Conservation (phyloP, 1,284 basidiomycete genomes). For the Ceratobasidium sp. region DNA sequence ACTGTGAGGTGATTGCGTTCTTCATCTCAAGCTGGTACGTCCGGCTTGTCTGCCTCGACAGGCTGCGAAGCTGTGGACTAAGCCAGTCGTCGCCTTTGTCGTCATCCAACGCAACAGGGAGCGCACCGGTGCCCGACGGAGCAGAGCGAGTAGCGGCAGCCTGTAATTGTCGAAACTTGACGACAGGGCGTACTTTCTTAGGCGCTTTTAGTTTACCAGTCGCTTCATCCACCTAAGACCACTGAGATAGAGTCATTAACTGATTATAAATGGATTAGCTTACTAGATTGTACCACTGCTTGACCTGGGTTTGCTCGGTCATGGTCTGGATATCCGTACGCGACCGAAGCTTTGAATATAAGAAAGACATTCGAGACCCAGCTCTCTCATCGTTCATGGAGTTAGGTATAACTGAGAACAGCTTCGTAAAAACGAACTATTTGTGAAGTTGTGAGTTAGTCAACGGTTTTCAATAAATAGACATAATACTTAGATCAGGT, state of each 20-base stretch:
- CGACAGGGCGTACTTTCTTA: not conserved
- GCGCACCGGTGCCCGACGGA: too few species aligned
- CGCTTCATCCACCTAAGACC: not conserved
- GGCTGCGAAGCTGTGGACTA: not conserved
- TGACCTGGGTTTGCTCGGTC: constrained; percentile 9
- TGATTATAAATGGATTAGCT: not conserved
- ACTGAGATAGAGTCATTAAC: not conserved
- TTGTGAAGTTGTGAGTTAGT: too few species aligned
- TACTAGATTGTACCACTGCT: not conserved
- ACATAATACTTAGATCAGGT: too few species aligned
- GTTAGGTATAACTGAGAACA: not conserved
- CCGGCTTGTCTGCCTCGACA: not conserved
- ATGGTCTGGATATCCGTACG: constrained; percentile 6
- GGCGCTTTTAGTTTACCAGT: not conserved
- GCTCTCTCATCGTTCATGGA: constrained; percentile 16
- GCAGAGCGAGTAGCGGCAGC: too few species aligned
- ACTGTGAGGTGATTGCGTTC: not conserved
- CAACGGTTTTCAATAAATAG: not conserved
- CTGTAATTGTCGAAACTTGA: constrained; percentile 7
- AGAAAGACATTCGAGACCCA: constrained; percentile 1
- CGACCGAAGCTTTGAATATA: not conserved
- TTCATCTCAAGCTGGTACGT: not conserved
- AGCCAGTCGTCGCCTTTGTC: not conserved
- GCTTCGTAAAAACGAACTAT: not conserved
- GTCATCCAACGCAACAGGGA: not conserved